Evolutionary conservation across 164 flowering plant species (phyloP).

Genomic region (Nymphaea thermarum): DNA sequence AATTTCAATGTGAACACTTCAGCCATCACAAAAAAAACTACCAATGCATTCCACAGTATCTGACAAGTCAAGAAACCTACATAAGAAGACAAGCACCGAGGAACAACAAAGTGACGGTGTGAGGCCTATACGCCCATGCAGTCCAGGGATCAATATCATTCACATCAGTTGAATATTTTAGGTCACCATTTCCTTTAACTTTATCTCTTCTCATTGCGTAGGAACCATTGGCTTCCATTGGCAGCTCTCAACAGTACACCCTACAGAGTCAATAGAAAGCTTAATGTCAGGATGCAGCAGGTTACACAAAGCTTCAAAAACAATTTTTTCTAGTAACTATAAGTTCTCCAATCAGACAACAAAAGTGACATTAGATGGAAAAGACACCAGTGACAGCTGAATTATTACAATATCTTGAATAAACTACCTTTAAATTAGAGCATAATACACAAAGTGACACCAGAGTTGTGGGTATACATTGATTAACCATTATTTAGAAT

Average conservation of each 20-base stretch:
- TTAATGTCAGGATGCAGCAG: background rate
- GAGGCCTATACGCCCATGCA: slow-evolving; percentile 98
- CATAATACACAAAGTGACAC: background rate
- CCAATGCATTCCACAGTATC: no score
- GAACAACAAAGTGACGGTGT: slow-evolving; percentile 62
- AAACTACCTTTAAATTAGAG: no score
- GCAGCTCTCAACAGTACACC: background rate
- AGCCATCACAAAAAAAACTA: no score
- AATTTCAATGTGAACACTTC: no score
- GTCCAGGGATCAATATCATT: slow-evolving; percentile 96
- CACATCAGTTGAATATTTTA: slow-evolving; percentile 12
- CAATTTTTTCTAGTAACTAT: no score
- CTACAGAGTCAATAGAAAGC: no score
- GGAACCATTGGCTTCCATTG: slow-evolving; percentile 55
- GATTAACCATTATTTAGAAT: background rate
- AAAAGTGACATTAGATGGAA: no score
- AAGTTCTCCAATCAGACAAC: background rate
- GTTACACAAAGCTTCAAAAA: no score
- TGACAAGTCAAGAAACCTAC: slow-evolving; percentile 16
- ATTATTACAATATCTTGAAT: no score
- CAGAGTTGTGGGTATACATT: background rate
- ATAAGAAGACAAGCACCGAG: slow-evolving; percentile 87
- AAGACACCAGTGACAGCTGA: no score
- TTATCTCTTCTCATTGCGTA: slow-evolving; percentile 34
- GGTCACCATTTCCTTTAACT: slow-evolving; percentile 32